phyloP scores from a whole-genome alignment of 306 rosid genomes.

The Senna tora region DNA sequence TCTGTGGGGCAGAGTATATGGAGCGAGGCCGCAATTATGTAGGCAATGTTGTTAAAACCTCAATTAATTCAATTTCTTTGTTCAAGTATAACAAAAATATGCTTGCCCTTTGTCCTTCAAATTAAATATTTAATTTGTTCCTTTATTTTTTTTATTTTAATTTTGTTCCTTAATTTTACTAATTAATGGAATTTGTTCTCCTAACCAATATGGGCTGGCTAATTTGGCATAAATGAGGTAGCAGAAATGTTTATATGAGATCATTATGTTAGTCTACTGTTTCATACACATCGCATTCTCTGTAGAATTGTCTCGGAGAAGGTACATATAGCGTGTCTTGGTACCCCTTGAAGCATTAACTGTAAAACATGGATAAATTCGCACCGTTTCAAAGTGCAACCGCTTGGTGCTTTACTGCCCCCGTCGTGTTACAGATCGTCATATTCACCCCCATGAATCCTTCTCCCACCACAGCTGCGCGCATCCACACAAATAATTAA shows the following conservation, averaged over 20 bases:
- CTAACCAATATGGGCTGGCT: no score
- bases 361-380: conserved; percentile 79
- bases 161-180: no score
- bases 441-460: conserved; percentile 88
- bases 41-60: not conserved
- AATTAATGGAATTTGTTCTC: no score
- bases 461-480: conserved; percentile 70
- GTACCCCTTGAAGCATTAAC: conserved; percentile 87
- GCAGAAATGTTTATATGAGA: no score
- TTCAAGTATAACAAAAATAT: no score
- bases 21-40: not conserved
- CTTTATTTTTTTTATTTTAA: no score
- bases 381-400: conserved; percentile 85
- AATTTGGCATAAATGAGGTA: no score
- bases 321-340: conserved; percentile 88
- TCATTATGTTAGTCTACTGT: no score
- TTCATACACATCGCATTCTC: conserved; percentile 85
- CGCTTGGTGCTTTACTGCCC: conserved; percentile 85
- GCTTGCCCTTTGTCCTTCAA: no score
- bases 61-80: not conserved
- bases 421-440: conserved; percentile 83
- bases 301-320: conserved; percentile 81
- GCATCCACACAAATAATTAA: no score
- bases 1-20: not conserved
- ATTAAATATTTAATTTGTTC: no score